Evolutionary conservation across 2,329 filamentous ascomycete genomes (phyloP).

Genomic region (Alternaria sp.): DNA sequence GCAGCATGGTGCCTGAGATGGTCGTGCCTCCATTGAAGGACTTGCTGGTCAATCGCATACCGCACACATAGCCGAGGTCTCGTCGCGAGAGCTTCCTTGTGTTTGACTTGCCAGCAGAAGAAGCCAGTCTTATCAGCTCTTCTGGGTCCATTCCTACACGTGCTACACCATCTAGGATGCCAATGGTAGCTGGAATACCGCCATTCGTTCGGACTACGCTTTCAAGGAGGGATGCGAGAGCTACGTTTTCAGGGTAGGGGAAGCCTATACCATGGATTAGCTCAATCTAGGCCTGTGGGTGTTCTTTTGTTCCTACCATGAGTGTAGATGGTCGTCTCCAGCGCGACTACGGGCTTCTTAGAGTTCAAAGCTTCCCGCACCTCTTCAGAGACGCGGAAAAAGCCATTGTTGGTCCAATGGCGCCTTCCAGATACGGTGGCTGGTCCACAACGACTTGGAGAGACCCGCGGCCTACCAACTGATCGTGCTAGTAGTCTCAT

Average conservation of each 20-base stretch:
- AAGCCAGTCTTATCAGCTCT: constrained; percentile 75
- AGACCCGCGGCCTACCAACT: constrained; percentile 29
- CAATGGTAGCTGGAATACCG: constrained; percentile 85
- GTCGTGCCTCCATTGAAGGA: constrained; percentile 89
- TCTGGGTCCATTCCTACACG: constrained; percentile 77
- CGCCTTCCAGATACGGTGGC: constrained; percentile 28
- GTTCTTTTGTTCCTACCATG: constrained; percentile 66
- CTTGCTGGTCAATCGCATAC: constrained; percentile 72
- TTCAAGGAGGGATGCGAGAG: constrained; percentile 81
- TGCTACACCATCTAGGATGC: constrained; percentile 82
- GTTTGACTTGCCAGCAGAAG: constrained; percentile 68
- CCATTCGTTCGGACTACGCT: constrained; percentile 81
- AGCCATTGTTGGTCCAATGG: constrained; percentile 57
- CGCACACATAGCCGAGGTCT: constrained; percentile 83
- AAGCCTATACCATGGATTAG: constrained; percentile 60
- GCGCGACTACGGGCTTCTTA: constrained; percentile 83
- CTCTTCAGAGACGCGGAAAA: constrained; percentile 79
- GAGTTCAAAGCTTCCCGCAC: constrained; percentile 77
- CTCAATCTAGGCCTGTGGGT: not conserved
- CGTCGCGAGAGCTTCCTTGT: constrained; percentile 86
- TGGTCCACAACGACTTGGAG: constrained; percentile 2
- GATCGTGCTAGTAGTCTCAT: constrained; percentile 40
- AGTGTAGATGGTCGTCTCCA: constrained; percentile 97
- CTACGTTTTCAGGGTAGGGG: constrained; percentile 75
- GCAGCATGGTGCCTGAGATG: constrained; percentile 89